Conservation (phyloP, 768 basidiomycete species). For the Hortiboletus campestris region DNA sequence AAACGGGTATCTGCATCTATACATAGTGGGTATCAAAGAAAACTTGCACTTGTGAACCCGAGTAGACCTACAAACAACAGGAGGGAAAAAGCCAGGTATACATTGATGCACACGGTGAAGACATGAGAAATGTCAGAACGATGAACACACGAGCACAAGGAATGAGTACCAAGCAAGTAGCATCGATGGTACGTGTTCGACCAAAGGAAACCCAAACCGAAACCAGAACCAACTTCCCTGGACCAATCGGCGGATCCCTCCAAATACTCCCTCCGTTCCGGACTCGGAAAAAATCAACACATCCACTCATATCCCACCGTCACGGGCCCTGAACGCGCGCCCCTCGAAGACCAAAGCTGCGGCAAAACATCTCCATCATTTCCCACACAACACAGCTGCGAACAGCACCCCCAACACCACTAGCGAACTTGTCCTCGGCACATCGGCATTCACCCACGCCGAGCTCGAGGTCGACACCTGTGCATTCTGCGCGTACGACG, state of each 20-base stretch:
- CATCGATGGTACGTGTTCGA: background rate
- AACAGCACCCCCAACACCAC: conserved; percentile 10
- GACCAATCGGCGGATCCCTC: background rate
- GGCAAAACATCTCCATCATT: conserved; percentile 5
- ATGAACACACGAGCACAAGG: background rate
- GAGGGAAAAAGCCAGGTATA: background rate
- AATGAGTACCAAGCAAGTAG: background rate
- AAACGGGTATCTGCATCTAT: background rate
- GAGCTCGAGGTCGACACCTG: conserved; percentile 11
- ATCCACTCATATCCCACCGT: background rate
- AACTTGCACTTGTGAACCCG: background rate
- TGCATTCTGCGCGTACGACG: conserved; percentile 38
- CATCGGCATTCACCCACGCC: conserved; percentile 5
- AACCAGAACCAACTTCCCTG: background rate
- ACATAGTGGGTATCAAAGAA: background rate
- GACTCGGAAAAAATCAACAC: background rate
- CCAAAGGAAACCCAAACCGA: background rate
- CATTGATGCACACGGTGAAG: background rate
- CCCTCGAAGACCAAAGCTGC: background rate
- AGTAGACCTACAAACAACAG: conserved; percentile 1
- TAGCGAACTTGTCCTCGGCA: conserved; percentile 6
- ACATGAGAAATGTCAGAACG: background rate
- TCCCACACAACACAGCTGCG: conserved; percentile 5
- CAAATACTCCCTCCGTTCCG: background rate
- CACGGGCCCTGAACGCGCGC: background rate